Conservation (phyloP, 2,329 filamentous ascomycete genomes). For the Botrytis tulipae region DNA sequence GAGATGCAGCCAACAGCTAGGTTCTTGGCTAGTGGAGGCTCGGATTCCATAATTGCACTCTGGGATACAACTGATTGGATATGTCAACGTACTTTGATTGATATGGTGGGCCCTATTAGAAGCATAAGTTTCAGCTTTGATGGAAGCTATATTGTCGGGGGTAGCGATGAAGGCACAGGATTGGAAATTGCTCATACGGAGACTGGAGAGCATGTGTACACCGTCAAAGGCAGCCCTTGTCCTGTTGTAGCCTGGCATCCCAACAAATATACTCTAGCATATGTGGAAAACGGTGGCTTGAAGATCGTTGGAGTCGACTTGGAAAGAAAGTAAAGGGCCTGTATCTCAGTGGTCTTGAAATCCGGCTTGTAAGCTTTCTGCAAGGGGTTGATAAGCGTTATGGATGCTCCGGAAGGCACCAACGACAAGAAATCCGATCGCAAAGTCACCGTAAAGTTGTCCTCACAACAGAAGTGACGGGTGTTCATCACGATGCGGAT, state of each 20-base stretch:
- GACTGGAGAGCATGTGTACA: slow-evolving; percentile 70
- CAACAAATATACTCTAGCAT: slow-evolving; percentile 70
- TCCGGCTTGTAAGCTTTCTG: not conserved
- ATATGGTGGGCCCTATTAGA: slow-evolving; percentile 67
- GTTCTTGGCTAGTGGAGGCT: slow-evolving; percentile 71
- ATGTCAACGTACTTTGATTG: slow-evolving; percentile 67
- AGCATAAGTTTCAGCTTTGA: slow-evolving; percentile 76
- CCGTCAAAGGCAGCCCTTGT: slow-evolving; percentile 64
- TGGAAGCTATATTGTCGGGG: slow-evolving; percentile 70
- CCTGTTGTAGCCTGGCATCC: slow-evolving; percentile 75
- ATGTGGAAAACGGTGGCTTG: slow-evolving; percentile 61
- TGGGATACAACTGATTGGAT: slow-evolving; percentile 80
- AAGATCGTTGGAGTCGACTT: slow-evolving; percentile 55
- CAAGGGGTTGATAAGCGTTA: not conserved
- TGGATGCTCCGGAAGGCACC: not conserved
- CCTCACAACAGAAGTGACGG: not conserved
- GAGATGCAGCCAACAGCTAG: slow-evolving; percentile 69
- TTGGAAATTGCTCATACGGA: slow-evolving; percentile 71
- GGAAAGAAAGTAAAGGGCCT: slow-evolving; percentile 32
- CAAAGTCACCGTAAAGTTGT: slow-evolving; percentile 2
- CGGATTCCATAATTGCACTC: slow-evolving; percentile 71
- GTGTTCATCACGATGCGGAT: not conserved
- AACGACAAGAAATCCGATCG: not conserved
- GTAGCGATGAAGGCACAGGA: slow-evolving; percentile 68
- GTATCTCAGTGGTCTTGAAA: not conserved